Evolutionary conservation across 2,329 filamentous ascomycete genomes (phyloP), one percentile per base, ranked within the genome.

Genomic region (Phaeosphaeria sp.): DNA sequence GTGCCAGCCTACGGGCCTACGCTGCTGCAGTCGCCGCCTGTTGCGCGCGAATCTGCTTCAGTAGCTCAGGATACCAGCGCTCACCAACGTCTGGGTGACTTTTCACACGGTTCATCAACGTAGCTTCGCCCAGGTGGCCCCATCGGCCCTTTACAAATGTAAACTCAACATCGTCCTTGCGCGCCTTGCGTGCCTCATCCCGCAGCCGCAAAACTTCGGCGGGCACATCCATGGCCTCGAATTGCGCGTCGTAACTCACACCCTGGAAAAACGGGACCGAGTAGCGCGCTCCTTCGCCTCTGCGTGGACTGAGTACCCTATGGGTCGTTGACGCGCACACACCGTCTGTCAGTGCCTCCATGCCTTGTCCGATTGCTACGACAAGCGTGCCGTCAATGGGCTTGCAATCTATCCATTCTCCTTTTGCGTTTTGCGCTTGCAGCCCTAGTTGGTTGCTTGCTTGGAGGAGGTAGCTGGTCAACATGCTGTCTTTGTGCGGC

Each of bases 191-290:
- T 79, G 90, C 84, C 61, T 81, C 78, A 61, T 85, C 79, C 49
- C 90, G 81, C 79, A 90, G 82, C 71, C 81, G 84, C 66, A 83
- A 81, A 17, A 93, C 86, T 13, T 83, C 82, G 25, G 85, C 85
- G 0, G 91, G 90, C 11, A 87, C 82, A 59, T 85, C 89, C 77
- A 95, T 87, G 66, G 90, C 89, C 71, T 92, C 91, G 73, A 96
- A 96, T 18, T 86, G 85, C 0, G 91, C 88, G 74, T 93, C 90
- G 56, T 91, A 88, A 68, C 88, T 87, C 58, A 96, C 90, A 21
- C 92, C 92, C 75, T 95, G 92, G 80, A 96, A 96, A 79, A 96
- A 96, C 0, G 92, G 92, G 48, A 96, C 89, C 7, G 87, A 91
- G 80, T 88, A 94, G 54, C 92, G 83, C 30, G 92, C 83, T 3